phyloP scores from a whole-genome alignment of 805 yeast species.

The Yamadazyma paraphyllophila region DNA sequence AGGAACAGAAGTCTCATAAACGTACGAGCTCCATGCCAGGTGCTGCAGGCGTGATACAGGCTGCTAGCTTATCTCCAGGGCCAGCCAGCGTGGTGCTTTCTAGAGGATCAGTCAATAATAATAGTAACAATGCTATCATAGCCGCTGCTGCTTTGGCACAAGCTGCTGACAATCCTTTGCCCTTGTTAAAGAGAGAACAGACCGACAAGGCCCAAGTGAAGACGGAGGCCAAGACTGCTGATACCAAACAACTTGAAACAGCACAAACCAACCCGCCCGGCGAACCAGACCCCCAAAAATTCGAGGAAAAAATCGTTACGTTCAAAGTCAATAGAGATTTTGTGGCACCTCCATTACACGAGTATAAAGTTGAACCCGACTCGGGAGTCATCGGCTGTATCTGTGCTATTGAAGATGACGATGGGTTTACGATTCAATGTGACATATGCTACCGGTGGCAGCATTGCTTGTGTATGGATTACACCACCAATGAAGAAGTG shows the following conservation, averaged over 20 bases:
- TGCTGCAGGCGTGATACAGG: background rate
- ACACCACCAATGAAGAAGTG: conserved; percentile 64
- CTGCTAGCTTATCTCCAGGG: conserved; percentile 34
- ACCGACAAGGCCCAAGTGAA: background rate
- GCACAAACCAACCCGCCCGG: background rate
- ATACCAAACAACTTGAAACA: background rate
- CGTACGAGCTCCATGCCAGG: conserved; percentile 25
- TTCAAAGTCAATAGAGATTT: background rate
- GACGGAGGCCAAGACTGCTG: background rate
- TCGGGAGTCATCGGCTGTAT: conserved; percentile 86
- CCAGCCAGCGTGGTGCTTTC: conserved; percentile 45
- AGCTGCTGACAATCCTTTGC: conserved; percentile 75
- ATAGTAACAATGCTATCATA: conserved; percentile 53
- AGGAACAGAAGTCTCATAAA: conserved; percentile 14
- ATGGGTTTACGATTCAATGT: conserved; percentile 93
- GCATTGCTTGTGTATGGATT: conserved; percentile 88
- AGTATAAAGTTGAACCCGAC: conserved; percentile 73
- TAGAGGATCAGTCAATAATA: conserved; percentile 36
- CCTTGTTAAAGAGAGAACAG: conserved; percentile 27
- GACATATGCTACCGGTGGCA: conserved; percentile 93
- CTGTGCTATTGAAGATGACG: conserved; percentile 83
- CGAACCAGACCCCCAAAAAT: too few species aligned
- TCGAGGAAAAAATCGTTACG: too few species aligned
- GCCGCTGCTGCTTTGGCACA: conserved; percentile 86
- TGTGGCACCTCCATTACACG: conserved; percentile 32